phyloP scores from a whole-genome alignment of 164 flowering plant species.

The Houttuynia cordata region DNA sequence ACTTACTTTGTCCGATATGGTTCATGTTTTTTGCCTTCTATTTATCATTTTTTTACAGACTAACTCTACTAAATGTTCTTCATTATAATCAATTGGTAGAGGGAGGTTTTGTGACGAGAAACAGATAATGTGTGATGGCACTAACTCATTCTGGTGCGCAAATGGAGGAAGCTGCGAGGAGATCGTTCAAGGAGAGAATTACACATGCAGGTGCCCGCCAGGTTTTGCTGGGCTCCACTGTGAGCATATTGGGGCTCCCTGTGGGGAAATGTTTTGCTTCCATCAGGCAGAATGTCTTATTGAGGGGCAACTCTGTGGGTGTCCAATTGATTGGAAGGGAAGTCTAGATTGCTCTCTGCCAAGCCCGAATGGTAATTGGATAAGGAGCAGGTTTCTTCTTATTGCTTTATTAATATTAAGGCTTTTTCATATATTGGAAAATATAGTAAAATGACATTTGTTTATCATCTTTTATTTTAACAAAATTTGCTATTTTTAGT shows the following conservation, averaged over 20 bases:
- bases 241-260: constrained; percentile 22
- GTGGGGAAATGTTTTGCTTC: constrained; percentile 26
- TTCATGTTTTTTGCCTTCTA: not conserved
- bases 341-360: constrained; percentile 26
- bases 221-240: constrained; percentile 22
- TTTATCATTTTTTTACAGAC: not conserved
- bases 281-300: constrained; percentile 23
- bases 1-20: not conserved
- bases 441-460: too few species aligned
- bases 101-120: constrained; percentile 28
- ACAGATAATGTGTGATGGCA: constrained; percentile 29
- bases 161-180: constrained; percentile 24
- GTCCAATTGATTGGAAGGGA: constrained; percentile 26
- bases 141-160: constrained; percentile 28
- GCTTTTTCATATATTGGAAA: too few species aligned
- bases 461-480: too few species aligned
- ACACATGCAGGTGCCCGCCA: constrained; percentile 18
- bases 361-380: constrained; percentile 3
- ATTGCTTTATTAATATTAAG: too few species aligned
- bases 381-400: too few species aligned
- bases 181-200: constrained; percentile 27
- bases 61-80: not conserved
- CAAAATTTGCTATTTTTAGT: too few species aligned
- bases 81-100: constrained; percentile 3
- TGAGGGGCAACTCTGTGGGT: constrained; percentile 15